A percentile compares a stretch with the other conserved stretches of the same genome.
Conservation (phyloP, 768 basidiomycete genomes). For the Trametes meyenii region DNA sequence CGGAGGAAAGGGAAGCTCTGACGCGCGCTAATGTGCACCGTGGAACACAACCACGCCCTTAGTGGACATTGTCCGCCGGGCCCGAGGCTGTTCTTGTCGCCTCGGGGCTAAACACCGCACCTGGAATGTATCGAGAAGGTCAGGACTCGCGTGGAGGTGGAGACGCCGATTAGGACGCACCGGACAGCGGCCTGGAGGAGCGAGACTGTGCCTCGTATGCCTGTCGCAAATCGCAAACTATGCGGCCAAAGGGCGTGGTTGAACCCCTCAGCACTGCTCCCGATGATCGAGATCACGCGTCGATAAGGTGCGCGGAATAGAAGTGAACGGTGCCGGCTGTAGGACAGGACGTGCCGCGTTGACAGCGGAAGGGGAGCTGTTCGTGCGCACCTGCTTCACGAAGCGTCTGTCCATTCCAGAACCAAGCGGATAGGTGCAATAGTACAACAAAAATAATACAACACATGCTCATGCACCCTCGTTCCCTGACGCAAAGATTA, state of each 20-base stretch:
- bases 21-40: background rate
- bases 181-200: background rate
- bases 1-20: constrained; percentile 11
- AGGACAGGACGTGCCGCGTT: constrained; percentile 4
- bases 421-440: constrained; percentile 18
- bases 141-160: background rate
- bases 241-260: background rate
- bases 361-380: background rate
- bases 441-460: constrained; percentile 21
- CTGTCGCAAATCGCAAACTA: background rate
- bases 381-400: background rate
- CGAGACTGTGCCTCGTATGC: background rate
- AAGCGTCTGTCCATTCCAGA: constrained; percentile 1
- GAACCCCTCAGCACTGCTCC: background rate
- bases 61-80: background rate
- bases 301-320: constrained; percentile 5
- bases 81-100: background rate
- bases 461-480: constrained; percentile 28
- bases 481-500: constrained; percentile 23
- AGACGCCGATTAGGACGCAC: background rate
- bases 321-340: constrained; percentile 4
- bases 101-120: background rate
- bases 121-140: constrained; percentile 10
- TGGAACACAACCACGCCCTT: background rate
- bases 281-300: constrained; percentile 5